Evolutionary conservation across 208 protist species (phyloP), one percentile per base, ranked within the genome.

Genomic region (Trypanosoma cruzi): DNA sequence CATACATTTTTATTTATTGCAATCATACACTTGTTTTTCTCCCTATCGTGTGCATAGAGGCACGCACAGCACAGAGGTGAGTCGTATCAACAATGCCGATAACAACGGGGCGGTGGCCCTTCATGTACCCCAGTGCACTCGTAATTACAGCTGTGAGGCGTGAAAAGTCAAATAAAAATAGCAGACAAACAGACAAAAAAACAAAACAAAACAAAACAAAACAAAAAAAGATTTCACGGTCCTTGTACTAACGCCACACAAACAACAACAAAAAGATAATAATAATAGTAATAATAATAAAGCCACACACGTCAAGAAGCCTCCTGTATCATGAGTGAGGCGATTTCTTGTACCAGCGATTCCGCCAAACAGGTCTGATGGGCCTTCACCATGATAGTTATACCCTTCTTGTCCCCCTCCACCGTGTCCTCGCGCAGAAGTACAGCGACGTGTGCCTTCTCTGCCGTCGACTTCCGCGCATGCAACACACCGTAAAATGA

Each of bases 401-500:
- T 29, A 2, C 86, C 86, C 29, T 75, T 77, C 37, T 44, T 48
- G 0, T 73, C 77, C 0, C 83, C 82, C 31, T 71, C 79, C 60
- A 55, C 11, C 50, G 22, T 55, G 40, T 76, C 72, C 57, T 90
- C 82, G 22, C 77, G 77, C 32, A 94, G 75, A 28, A 95, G 65
- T 22, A 90, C 79, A 0, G 86, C 86, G 11, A 96, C 79, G 65
- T 92, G 85, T 10, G 76, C 72, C 22, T 42, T 50, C 10, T 72
- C 42, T 22, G 54, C 54, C 20, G 81, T 55, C 2, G 80, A 82
- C 75, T 89, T 94, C 14, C 82, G 77, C 8, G 73, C 64, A 22
- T 91, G 83, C 42, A 95, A 32, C 31, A 84, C 34, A 26, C 90
- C 86, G 49, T 89, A 78, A 29, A 93, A 75, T 4, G 84, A 84